These are phyloP conservation scores for Hyparrhenia diplandra DNA, from an alignment of 176 grass and related monocot genomes.

Conservation along the genomic window DNA sequence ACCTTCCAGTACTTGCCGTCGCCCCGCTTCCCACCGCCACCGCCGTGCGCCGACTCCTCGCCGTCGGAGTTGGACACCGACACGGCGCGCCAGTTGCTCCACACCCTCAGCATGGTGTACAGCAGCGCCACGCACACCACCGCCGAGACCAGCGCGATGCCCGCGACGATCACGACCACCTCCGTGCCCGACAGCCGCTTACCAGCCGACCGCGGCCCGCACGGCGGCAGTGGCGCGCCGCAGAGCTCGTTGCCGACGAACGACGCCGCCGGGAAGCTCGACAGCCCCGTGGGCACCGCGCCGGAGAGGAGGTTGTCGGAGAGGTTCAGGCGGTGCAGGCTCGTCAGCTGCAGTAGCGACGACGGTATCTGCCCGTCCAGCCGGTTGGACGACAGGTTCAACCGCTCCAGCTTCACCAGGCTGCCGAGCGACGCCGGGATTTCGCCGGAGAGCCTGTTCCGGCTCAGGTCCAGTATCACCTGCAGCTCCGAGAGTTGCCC, in stretches of 20 bases:
- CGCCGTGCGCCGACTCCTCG: conserved; percentile 32
- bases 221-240: conserved; percentile 47
- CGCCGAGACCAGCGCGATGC: conserved; percentile 62
- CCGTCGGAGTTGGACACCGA: conserved; percentile 70
- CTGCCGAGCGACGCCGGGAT: conserved; percentile 62
- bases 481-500: conserved; percentile 79
- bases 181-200: conserved; percentile 33
- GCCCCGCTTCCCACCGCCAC: conserved; percentile 11
- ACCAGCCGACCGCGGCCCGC: not conserved
- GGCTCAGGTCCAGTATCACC: conserved; percentile 79
- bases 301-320: conserved; percentile 73
- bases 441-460: conserved; percentile 57
- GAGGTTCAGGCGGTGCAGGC: conserved; percentile 65
- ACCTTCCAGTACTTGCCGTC: conserved; percentile 69
- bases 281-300: conserved; percentile 38
- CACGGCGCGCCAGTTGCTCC: conserved; percentile 88
- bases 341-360: conserved; percentile 69
- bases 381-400: conserved; percentile 82
- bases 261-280: conserved; percentile 58
- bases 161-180: conserved; percentile 58
- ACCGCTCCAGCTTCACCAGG: conserved; percentile 85
- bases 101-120: conserved; percentile 80
- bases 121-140: conserved; percentile 63
- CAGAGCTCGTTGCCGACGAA: conserved; percentile 68
- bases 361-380: conserved; percentile 58